A percentile compares a stretch with the other conserved stretches of the same genome.
Conservation (phyloP, 2,329 filamentous ascomycete genomes). For the Orbilia blumenaviensis region DNA sequence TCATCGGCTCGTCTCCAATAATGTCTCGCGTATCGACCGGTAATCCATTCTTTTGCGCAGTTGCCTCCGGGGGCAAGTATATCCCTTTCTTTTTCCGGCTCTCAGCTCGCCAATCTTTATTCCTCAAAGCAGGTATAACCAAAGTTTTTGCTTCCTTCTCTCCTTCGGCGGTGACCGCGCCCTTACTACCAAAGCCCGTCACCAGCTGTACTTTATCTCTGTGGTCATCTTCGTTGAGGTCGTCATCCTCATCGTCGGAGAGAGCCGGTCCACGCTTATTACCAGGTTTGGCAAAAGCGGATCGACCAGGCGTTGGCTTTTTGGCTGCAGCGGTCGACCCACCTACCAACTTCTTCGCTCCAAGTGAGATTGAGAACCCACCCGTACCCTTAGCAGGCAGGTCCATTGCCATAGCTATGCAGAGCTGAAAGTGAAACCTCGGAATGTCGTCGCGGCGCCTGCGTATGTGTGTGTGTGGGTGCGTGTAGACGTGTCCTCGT, state of each 20-base stretch:
- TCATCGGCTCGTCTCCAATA: conserved; percentile 54
- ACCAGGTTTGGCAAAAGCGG: conserved; percentile 36
- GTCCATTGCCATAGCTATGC: conserved; percentile 1
- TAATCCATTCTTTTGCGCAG: conserved; percentile 53
- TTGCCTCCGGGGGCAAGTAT: conserved; percentile 56
- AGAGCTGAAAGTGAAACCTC: not conserved
- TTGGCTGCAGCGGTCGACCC: conserved; percentile 18
- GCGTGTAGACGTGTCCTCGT: not conserved
- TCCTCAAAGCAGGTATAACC: conserved; percentile 69
- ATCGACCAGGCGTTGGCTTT: conserved; percentile 28
- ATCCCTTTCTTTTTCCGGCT: conserved; percentile 62
- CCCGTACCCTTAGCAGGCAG: conserved; percentile 12
- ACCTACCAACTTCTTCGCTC: conserved; percentile 48
- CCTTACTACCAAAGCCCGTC: conserved; percentile 55
- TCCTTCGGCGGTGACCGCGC: conserved; percentile 53
- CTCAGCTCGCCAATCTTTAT: conserved; percentile 72
- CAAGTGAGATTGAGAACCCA: conserved; percentile 56
- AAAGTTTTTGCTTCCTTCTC: conserved; percentile 62
- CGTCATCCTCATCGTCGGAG: conserved; percentile 55
- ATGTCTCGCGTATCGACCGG: conserved; percentile 57
- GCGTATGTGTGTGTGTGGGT: not conserved
- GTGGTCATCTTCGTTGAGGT: conserved; percentile 49
- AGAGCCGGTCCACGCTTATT: conserved; percentile 56
- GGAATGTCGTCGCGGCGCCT: not conserved
- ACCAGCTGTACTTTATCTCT: conserved; percentile 56